A percentile compares a stretch with the other conserved stretches of the same genome.
These are phyloP conservation scores for Fusarium verticillioides DNA, from an alignment of 2,329 filamentous ascomycete species.

Conservation along the genomic window DNA sequence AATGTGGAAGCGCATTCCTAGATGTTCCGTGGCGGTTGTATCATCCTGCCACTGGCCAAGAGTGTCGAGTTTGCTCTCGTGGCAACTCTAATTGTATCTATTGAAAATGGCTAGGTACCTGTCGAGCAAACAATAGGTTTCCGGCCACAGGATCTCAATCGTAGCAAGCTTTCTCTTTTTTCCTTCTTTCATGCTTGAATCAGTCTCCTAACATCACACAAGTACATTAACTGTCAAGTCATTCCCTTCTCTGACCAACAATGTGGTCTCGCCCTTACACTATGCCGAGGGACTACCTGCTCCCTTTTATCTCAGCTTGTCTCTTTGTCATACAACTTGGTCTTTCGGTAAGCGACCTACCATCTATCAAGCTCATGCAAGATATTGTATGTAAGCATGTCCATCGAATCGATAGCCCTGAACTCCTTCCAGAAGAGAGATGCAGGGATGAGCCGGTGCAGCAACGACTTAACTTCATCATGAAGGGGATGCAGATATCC, in stretches of 20 bases:
- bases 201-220: background rate
- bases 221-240: background rate
- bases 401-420: background rate
- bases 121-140: background rate
- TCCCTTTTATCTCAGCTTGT: slow-evolving; percentile 36
- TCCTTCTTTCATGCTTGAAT: background rate
- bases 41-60: background rate
- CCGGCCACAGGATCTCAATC: background rate
- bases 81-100: slow-evolving; percentile 5
- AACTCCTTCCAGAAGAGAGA: slow-evolving; percentile 26
- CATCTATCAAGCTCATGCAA: slow-evolving; percentile 40
- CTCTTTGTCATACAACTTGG: slow-evolving; percentile 43
- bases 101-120: background rate
- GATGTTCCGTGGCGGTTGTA: background rate
- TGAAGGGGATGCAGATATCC: slow-evolving; percentile 37
- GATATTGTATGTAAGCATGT: slow-evolving; percentile 40
- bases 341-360: slow-evolving; percentile 38
- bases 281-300: slow-evolving; percentile 24
- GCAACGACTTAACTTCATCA: slow-evolving; percentile 36
- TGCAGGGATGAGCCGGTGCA: slow-evolving; percentile 39
- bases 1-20: background rate
- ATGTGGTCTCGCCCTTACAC: slow-evolving; percentile 27
- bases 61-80: background rate
- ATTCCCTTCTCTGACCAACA: background rate
- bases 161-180: background rate